These are phyloP conservation scores for Rhizoctonia solani DNA, from an alignment of 1,284 basidiomycete genomes.

Conservation along the genomic window DNA sequence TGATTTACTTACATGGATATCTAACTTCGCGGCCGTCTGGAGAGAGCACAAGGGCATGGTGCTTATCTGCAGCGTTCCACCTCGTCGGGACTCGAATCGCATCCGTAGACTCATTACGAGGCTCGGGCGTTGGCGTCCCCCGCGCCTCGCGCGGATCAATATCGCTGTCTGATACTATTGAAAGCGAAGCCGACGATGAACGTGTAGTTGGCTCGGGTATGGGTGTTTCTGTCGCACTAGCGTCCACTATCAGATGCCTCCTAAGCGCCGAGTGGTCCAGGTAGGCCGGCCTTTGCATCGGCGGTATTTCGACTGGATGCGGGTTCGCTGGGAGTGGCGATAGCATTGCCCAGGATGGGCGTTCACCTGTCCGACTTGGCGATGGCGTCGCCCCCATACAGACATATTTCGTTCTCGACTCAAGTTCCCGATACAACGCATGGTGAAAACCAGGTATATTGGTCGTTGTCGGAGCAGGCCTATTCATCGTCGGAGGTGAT, in stretches of 20 bases:
- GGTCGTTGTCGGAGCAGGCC: constrained; percentile 1
- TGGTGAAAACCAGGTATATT: constrained; percentile 18
- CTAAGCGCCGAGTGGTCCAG: constrained; percentile 73
- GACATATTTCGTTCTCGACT: constrained; percentile 1
- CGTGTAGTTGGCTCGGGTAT: background rate
- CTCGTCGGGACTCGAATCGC: constrained; percentile 64
- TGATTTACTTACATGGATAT: constrained; percentile 57
- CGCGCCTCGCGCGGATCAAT: constrained; percentile 20
- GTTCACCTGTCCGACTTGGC: constrained; percentile 7
- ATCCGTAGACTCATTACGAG: constrained; percentile 21
- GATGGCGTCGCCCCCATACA: constrained; percentile 8
- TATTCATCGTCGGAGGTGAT: background rate
- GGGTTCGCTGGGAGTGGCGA: constrained; percentile 39
- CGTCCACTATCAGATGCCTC: constrained; percentile 66
- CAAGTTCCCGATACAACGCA: constrained; percentile 34
- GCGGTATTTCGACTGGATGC: constrained; percentile 52
- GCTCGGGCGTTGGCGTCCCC: constrained; percentile 26
- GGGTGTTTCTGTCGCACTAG: constrained; percentile 47
- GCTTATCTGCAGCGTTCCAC: constrained; percentile 72
- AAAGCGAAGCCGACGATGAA: constrained; percentile 23
- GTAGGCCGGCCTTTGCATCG: constrained; percentile 60
- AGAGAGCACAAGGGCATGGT: constrained; percentile 62
- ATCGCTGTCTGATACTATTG: constrained; percentile 34
- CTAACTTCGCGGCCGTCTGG: constrained; percentile 70
- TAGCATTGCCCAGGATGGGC: constrained; percentile 39